Conservation (phyloP, 495 filamentous ascomycete species). For the Neurospora sp. region DNA sequence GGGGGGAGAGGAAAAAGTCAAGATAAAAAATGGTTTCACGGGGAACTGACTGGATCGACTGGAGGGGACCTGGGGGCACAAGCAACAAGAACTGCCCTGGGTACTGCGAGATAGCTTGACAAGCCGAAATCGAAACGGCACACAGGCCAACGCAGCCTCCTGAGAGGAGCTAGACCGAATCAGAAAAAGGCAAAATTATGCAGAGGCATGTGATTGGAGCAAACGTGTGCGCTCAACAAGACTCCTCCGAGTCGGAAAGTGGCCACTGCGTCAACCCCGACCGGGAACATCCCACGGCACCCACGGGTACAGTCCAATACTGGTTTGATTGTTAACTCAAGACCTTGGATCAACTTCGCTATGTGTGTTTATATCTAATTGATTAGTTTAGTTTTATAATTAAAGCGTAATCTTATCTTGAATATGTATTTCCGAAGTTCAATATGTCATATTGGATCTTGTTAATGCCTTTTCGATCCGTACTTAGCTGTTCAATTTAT, state of each 20-base stretch:
- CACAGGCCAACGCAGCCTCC: background rate
- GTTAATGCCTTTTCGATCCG: too few species aligned
- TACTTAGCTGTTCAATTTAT: too few species aligned
- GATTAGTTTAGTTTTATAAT: too few species aligned
- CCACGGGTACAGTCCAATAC: background rate
- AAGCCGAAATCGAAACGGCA: background rate
- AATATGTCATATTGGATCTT: too few species aligned
- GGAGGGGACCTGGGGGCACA: background rate
- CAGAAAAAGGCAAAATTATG: conserved; percentile 1
- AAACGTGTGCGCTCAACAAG: background rate
- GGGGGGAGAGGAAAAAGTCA: conserved; percentile 6
- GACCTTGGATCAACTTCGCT: too few species aligned
- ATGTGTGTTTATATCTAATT: too few species aligned
- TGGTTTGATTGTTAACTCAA: too few species aligned
- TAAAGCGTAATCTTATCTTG: too few species aligned
- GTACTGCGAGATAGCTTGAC: conserved; percentile 6
- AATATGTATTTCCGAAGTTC: too few species aligned
- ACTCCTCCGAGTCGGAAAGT: background rate
- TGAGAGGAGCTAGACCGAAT: conserved; percentile 5
- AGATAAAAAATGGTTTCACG: background rate
- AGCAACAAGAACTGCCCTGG: background rate
- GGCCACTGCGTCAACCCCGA: background rate
- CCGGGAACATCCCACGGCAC: background rate
- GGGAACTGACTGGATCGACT: background rate
- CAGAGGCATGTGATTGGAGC: background rate